Conservation (phyloP, 345 rosid genomes). For the Sonneratia caseolaris region DNA sequence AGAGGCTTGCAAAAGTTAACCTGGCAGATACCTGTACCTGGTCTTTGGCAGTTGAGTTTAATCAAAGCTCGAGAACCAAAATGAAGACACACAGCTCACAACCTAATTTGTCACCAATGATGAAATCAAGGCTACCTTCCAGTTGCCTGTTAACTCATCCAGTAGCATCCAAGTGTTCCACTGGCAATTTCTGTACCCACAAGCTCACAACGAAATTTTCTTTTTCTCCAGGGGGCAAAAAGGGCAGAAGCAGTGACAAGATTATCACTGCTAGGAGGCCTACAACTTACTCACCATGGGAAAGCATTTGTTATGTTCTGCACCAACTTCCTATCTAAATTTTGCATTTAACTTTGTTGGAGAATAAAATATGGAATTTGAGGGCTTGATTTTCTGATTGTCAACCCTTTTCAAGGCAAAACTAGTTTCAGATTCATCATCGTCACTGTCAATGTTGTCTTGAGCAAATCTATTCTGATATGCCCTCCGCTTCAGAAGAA, state of each 20-base stretch:
- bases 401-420: conserved; percentile 10
- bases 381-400: conserved; percentile 4
- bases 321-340: not conserved
- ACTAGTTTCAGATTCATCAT: conserved; percentile 28
- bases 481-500: conserved; percentile 63
- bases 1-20: not conserved
- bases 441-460: conserved; percentile 49
- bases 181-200: not conserved
- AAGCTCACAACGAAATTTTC: not conserved
- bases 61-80: not conserved
- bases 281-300: not conserved
- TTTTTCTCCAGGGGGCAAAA: not conserved
- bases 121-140: not conserved
- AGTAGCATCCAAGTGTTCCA: not conserved
- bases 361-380: conserved; percentile 15
- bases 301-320: not conserved
- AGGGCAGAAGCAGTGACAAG: not conserved
- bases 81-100: not conserved
- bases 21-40: not conserved
- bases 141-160: not conserved
- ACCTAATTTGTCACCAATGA: not conserved
- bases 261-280: not conserved
- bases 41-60: not conserved
- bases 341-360: conserved; percentile 11
- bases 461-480: conserved; percentile 53